These are phyloP conservation scores for Aspergillus ochraceoroseus DNA, from an alignment of 2,329 filamentous ascomycete species.

Conservation along the genomic window DNA sequence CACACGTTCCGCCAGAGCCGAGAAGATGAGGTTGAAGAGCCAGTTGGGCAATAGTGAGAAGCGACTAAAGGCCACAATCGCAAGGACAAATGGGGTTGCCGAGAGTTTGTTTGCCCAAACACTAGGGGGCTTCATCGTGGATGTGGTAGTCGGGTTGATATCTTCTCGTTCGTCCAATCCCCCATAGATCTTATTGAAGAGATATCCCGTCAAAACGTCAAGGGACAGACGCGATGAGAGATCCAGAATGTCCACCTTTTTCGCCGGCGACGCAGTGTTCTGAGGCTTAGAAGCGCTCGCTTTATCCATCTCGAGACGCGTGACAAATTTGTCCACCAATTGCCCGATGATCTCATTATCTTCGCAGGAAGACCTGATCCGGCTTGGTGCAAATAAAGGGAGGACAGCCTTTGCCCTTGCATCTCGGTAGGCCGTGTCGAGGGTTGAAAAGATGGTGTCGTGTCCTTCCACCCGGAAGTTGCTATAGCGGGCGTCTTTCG, in stretches of 20 bases:
- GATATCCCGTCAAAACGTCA: constrained; percentile 7
- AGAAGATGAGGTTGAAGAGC: background rate
- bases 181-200: constrained; percentile 4
- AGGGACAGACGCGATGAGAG: constrained; percentile 1
- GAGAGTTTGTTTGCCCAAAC: too few species aligned
- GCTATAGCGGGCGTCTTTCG: constrained; percentile 3
- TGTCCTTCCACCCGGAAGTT: constrained; percentile 6
- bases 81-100: constrained; percentile 1
- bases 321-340: constrained; percentile 2
- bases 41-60: background rate
- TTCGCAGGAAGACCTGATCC: background rate
- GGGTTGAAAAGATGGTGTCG: constrained; percentile 5
- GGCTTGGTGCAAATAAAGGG: constrained; percentile 1
- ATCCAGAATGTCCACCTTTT: constrained; percentile 4
- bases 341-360: background rate
- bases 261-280: too few species aligned
- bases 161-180: constrained; percentile 1
- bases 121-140: too few species aligned
- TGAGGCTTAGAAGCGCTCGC: too few species aligned
- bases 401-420: constrained; percentile 2
- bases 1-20: background rate
- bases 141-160: too few species aligned
- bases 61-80: background rate
- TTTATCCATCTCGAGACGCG: background rate
- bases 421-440: constrained; percentile 2